Conservation (phyloP, 2,329 filamentous ascomycete genomes). For the Cladosporium sp. region DNA sequence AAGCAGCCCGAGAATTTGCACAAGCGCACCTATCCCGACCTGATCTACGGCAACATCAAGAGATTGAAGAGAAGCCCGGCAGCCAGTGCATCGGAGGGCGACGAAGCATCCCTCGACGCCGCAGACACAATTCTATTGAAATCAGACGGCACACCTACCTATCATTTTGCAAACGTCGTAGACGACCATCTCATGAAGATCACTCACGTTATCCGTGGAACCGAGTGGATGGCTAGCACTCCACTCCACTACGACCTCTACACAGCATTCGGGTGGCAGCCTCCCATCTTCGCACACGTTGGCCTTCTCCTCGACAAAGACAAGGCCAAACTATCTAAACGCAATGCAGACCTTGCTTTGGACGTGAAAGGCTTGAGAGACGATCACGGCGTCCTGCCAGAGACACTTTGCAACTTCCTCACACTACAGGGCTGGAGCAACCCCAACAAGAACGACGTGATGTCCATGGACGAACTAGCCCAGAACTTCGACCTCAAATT, state of each 20-base stretch:
- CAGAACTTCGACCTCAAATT: constrained; percentile 80
- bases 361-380: constrained; percentile 60
- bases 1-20: constrained; percentile 63
- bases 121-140: constrained; percentile 92
- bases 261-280: constrained; percentile 50
- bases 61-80: constrained; percentile 36
- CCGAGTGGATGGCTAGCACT: constrained; percentile 96
- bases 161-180: constrained; percentile 95
- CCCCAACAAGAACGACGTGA: constrained; percentile 64
- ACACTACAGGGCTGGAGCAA: constrained; percentile 84
- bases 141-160: constrained; percentile 88
- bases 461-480: constrained; percentile 70
- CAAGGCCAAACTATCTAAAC: constrained; percentile 69
- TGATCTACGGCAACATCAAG: constrained; percentile 72
- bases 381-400: constrained; percentile 60
- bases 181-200: constrained; percentile 96
- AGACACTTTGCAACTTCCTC: constrained; percentile 75
- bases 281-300: constrained; percentile 51
- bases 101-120: constrained; percentile 46
- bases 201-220: constrained; percentile 90
- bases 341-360: constrained; percentile 55
- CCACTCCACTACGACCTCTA: constrained; percentile 68
- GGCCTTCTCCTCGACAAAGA: constrained; percentile 50
- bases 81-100: constrained; percentile 32
- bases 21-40: constrained; percentile 63